A percentile compares a stretch with the other conserved stretches of the same genome.
These are phyloP conservation scores for Wakefieldia striispora DNA, from an alignment of 768 basidiomycete species.

Conservation along the genomic window DNA sequence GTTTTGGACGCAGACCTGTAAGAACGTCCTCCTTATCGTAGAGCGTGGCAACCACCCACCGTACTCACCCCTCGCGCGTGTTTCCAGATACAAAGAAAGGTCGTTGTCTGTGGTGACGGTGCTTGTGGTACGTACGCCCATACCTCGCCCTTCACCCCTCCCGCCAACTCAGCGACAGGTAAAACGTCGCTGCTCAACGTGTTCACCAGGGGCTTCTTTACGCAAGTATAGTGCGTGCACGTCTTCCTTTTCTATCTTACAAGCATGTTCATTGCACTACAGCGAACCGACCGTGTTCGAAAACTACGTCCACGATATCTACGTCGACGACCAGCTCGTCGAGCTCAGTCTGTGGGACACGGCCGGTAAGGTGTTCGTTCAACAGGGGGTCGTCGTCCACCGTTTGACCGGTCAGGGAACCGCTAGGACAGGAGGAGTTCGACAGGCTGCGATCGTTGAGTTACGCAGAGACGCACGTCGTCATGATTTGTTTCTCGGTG, in stretches of 20 bases:
- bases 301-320: conserved; percentile 91
- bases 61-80: conserved; percentile 14
- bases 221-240: conserved; percentile 81
- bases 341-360: conserved; percentile 98
- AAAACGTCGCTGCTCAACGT: conserved; percentile 88
- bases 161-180: conserved; percentile 39
- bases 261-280: background rate
- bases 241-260: background rate
- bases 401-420: conserved; percentile 32
- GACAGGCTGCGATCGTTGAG: conserved; percentile 91
- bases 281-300: conserved; percentile 96
- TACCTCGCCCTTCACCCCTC: too few relatives aligned
- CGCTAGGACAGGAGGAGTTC: conserved; percentile 90
- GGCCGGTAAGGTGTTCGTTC: conserved; percentile 58
- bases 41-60: conserved; percentile 6
- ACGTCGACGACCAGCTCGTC: conserved; percentile 81
- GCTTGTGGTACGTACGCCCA: conserved; percentile 65
- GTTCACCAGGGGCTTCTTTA: conserved; percentile 89
- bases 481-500: conserved; percentile 96
- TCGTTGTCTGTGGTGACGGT: conserved; percentile 95
- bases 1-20: conserved; percentile 49
- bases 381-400: background rate
- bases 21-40: conserved; percentile 4
- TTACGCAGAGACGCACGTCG: conserved; percentile 94
- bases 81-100: conserved; percentile 51